Evolutionary conservation across 805 yeast species (phyloP), one percentile per base, ranked within the genome.

Genomic region (Starmerella asiatica): DNA sequence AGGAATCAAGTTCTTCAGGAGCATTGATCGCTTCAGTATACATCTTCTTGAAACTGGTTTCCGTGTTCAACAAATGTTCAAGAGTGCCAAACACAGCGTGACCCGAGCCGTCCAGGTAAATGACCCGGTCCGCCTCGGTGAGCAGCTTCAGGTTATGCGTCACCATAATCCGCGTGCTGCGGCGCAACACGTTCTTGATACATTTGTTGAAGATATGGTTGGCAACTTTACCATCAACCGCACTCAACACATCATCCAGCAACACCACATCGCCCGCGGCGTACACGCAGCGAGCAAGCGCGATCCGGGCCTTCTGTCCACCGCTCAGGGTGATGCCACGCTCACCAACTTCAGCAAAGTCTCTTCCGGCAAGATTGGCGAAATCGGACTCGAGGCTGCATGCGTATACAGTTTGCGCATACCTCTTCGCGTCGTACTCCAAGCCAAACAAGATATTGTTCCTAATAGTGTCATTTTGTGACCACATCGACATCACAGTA

Each of bases 141-240:
- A 83, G 70, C 44, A 83, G 63, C 5, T 83, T 72, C 37, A 84
- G 62, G 56, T 84, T 93, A 57, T 83, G 94, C 0, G 94, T 84
- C 2, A 93, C 93, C 51, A 83, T 64, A 9, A 84, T 52, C 50
- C 91, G 67, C 0, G 94, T 84, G 51, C 69, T 73, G 16, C 59
- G 57, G 30, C 61, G 59, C 43, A 84, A 55, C 21, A 73, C 44
- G 0, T 81, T 85, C 44, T 69, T 47, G 32, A 83, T 57, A 58
- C 94, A 83, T 30, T 72, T 63, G 23, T 73, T 71, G 69, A 83
- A 70, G 37, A 83, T 79, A 49, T 76, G 81, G 39, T 71, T 73
- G 14, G 93, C 91, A 19, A 83, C 93, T 52, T 80, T 73, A 9
- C 93, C 81, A 61, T 84, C 94, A 14, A 83, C 93, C 3, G 94